Base-by-base conservation (phyloP, 345 rosid genomes). In the Aethionema arabicum region DNA sequence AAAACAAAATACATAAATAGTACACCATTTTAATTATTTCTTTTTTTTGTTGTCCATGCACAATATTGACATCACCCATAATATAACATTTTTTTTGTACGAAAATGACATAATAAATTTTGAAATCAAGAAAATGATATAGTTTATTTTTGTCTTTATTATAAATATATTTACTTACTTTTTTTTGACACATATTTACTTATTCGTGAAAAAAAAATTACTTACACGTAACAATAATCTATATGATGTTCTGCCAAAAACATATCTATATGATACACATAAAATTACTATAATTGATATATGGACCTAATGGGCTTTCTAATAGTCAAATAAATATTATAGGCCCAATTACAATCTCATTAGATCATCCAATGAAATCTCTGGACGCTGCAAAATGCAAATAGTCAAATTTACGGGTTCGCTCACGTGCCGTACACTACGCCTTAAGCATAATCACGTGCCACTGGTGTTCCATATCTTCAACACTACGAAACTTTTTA, bases 371-470 rank as follows among this genome's bases (percentile, higher is more conserved):
- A 21, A 21, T 21, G 27, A 21, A 16, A 7, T 37, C 10, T 31
- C 7, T 38, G 8, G 11, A 33, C 41, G 52, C 59, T 12, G 42
- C 47, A 51, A 40, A 4, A 52, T 12, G 42, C 47, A 21, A 21
- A 21, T 21, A 21, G 27, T 21, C 27, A 21, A 21, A 21, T 21
- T 21, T 33, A 44, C 29, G 49, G 62, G 6, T 61, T 56, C 51
- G 11, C 15, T 62, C 63, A 62, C 68, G 63, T 61, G 58, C 49
- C 74, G 32, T 57, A 56, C 65, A 64, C 74, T 57, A 63, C 74
- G 69, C 65, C 60, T 56, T 70, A 50, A 70, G 69, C 59, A 63
- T 54, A 57, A 11, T 63, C 74, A 56, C 74, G 53, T 70, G 74
- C 46, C 42, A 14, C 8, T 14, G 30, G 21, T 63, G 54, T 50